Evolutionary conservation across 2,329 filamentous ascomycete species (phyloP).

Genomic region (Graphilbum sp.): DNA sequence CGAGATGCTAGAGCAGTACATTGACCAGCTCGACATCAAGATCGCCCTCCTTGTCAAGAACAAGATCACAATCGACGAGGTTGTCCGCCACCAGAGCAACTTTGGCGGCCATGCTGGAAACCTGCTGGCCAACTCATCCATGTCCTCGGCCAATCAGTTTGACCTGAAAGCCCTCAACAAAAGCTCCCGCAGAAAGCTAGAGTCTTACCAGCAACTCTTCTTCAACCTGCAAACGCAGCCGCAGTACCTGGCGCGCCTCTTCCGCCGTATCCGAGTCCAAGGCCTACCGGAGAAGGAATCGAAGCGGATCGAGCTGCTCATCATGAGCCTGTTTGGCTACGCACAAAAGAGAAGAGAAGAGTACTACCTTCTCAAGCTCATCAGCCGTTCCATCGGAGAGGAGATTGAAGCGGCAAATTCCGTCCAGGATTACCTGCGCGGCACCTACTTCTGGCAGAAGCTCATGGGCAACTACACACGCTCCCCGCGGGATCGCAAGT

Average conservation of each 20-base stretch:
- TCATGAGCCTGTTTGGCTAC: conserved; percentile 95
- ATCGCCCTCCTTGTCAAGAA: conserved; percentile 97
- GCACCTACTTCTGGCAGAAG: conserved; percentile 87
- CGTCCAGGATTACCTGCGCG: conserved; percentile 73
- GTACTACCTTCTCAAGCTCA: conserved; percentile 85
- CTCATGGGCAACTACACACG: conserved; percentile 76
- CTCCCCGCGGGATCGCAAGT: conserved; percentile 83
- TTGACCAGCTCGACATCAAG: conserved; percentile 96
- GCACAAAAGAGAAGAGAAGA: conserved; percentile 94
- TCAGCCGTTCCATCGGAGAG: conserved; percentile 67
- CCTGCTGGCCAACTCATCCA: conserved; percentile 74
- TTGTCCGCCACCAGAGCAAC: conserved; percentile 91
- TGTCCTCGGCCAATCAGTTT: conserved; percentile 79
- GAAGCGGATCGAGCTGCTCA: conserved; percentile 80
- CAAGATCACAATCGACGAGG: conserved; percentile 96
- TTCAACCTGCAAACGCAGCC: conserved; percentile 95
- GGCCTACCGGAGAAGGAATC: conserved; percentile 80
- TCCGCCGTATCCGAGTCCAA: conserved; percentile 67
- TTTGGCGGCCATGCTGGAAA: conserved; percentile 71
- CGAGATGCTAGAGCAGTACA: conserved; percentile 93
- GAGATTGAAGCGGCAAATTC: conserved; percentile 60
- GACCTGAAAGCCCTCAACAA: conserved; percentile 97
- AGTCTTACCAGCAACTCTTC: conserved; percentile 94
- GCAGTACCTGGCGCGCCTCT: conserved; percentile 80
- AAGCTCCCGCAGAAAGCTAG: conserved; percentile 83